Base-by-base conservation (phyloP, 495 filamentous ascomycete species). In the Opeltia flavorubescens region DNA sequence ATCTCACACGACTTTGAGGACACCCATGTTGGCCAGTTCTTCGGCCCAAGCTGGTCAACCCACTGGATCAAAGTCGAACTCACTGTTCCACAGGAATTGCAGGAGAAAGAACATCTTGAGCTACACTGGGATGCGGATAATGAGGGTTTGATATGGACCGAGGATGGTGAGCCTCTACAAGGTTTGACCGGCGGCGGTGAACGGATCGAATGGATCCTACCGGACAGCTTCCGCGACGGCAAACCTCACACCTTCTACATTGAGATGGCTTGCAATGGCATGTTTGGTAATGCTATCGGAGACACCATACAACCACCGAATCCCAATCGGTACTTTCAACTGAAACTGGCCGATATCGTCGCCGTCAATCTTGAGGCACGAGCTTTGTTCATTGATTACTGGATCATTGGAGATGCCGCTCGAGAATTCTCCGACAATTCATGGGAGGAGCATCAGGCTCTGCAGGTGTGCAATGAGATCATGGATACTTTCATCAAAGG, bases 201-300 rank as follows among this genome's bases (percentile, higher is more conserved):
- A 55, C 70, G 91, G 38, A 73, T 76, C 17, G 86, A 95, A 63
- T 98, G 89, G 86, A 75, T 94, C 29, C 70, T 98, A 36, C 89
- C 89, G 1, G 67, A 84, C 17, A 71, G 69, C 25, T 95, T 70
- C 63, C 74, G 78, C 42, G 86, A 96, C 57, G 89, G 87, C 6
- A 78, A 89, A 60, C 75, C 83, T 51, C 91, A 98, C 59, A 75
- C 68, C 7, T 83, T 96, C 50, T 98, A 94, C 61, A 78, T 98
- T 50, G 91, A 98, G 66, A 94, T 98, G 84, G 91, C 91, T 12
- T 96, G 91, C 63, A 98, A 98, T 64, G 78, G 79, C 55, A 98
- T 98, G 89, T 95, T 96, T 65, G 91, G 91, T 43, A 95, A 94
- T 64, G 82, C 86, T 0, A 83, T 81, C 18, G 88, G 85, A 11